A percentile compares a stretch with the other conserved stretches of the same genome.
phyloP scores from a whole-genome alignment of 306 rosid species.

The Quillaja saponaria region DNA sequence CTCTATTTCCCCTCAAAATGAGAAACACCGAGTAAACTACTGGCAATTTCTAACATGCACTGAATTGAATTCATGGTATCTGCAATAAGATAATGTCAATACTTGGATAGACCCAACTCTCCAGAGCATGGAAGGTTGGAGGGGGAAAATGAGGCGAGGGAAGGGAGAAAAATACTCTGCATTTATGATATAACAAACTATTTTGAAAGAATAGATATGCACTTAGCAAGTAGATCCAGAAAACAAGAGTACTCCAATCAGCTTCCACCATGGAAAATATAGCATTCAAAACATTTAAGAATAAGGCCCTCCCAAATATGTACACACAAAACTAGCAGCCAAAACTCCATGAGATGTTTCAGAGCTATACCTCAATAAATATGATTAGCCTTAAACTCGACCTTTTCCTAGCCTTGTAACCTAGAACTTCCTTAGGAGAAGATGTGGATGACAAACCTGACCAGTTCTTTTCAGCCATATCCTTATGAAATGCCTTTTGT shows the following conservation, averaged over 20 bases:
- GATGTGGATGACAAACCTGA: conserved; percentile 53
- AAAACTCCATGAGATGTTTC: conserved; percentile 11
- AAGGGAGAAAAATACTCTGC: too few species aligned
- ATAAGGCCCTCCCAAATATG: too few species aligned
- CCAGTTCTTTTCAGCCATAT: conserved; percentile 60
- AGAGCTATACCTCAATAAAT: not conserved
- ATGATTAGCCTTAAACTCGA: conserved; percentile 16
- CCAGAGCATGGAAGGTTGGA: too few species aligned
- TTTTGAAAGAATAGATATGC: conserved; percentile 6
- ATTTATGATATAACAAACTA: not conserved
- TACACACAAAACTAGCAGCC: conserved; percentile 25
- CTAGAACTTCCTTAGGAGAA: conserved; percentile 38
- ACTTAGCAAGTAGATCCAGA: conserved; percentile 11
- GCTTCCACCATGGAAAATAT: conserved; percentile 20
- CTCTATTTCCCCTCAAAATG: too few species aligned
- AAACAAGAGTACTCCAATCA: conserved; percentile 7
- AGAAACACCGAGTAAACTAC: too few species aligned
- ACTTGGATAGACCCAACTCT: too few species aligned
- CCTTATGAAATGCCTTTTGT: conserved; percentile 82
- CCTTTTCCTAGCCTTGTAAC: conserved; percentile 51
- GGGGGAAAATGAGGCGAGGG: too few species aligned
- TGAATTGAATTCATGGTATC: too few species aligned
- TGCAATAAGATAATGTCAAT: too few species aligned
- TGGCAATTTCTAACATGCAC: too few species aligned
- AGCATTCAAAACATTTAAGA: too few species aligned